Evolutionary conservation across 805 yeast species (phyloP), one percentile per base, ranked within the genome.

Genomic region (Jamesozyma jinghongensis): DNA sequence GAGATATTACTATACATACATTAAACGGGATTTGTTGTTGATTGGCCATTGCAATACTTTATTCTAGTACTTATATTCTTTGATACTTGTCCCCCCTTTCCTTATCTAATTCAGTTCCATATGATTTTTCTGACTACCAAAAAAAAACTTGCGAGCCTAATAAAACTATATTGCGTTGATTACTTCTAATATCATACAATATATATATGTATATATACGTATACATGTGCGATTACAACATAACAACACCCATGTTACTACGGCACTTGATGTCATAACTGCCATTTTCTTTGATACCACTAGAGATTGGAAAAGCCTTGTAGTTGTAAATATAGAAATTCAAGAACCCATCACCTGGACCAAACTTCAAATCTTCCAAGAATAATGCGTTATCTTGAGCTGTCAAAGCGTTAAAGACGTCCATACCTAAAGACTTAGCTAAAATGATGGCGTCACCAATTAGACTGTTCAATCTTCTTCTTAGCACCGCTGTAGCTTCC

Each of bases 311-410:
- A 63, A 76, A 76, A 4, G 94, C 80, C 56, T 71, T 79, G 69
- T 87, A 92, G 63, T 92, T 92, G 73, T 92, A 92, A 48, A 92
- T 66, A 59, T 92, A 92, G 63, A 83, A 92, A 63, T 92, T 84
- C 56, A 92, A 71, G 56, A 75, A 74, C 0, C 98, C 98, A 61
- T 90, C 97, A 34, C 98, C 98, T 37, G 77, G 75, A 27, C 96
- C 95, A 60, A 92, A 92, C 59, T 85, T 85, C 63, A 84, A 71
- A 31, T 83, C 79, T 19, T 85, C 81, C 49, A 92, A 68, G 65
- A 92, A 86, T 44, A 83, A 65, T 13, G 86, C 71, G 61, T 92
- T 92, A 57, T 92, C 98, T 65, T 87, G 95, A 10, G 87, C 71
- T 0, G 97, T 78, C 47, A 92, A 69, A 8, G 97, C 95, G 59